A percentile compares a stretch with the other conserved stretches of the same genome.
These are phyloP conservation scores for Candida montana DNA, from an alignment of 805 yeast genomes.

Conservation along the genomic window DNA sequence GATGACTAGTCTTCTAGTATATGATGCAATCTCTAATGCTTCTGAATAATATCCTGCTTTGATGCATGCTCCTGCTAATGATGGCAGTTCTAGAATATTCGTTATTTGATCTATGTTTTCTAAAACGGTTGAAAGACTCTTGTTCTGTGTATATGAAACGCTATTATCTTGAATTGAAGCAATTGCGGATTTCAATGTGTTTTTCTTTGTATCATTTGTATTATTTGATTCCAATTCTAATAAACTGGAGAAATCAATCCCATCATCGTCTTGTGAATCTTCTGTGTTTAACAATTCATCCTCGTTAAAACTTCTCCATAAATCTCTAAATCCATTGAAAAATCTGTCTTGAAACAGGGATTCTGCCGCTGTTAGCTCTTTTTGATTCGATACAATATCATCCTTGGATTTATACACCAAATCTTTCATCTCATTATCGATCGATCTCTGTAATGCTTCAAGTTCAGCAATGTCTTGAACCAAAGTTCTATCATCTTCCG, in stretches of 20 bases:
- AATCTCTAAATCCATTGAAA: conserved; percentile 24
- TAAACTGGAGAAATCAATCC: conserved; percentile 8
- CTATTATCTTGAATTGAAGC: conserved; percentile 1
- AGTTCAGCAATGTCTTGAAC: conserved; percentile 73
- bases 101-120: conserved; percentile 65
- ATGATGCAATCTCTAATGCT: conserved; percentile 77
- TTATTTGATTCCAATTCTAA: conserved; percentile 20
- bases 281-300: conserved; percentile 28
- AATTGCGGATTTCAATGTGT: conserved; percentile 6
- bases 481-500: conserved; percentile 30
- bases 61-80: conserved; percentile 78
- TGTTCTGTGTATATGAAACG: neutral
- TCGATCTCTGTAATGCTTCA: conserved; percentile 46
- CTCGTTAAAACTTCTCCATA: conserved; percentile 27
- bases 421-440: conserved; percentile 41
- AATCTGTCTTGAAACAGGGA: conserved; percentile 30
- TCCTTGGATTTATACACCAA: conserved; percentile 31
- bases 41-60: conserved; percentile 83
- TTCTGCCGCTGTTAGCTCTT: conserved; percentile 28
- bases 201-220: conserved; percentile 14
- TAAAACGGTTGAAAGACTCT: conserved; percentile 36
- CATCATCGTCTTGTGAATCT: conserved; percentile 19
- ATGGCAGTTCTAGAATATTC: conserved; percentile 79
- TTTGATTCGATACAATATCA: conserved; percentile 39
- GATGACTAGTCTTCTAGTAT: conserved; percentile 60